Evolutionary conservation across 1,284 basidiomycete species (phyloP).

Genomic region (Moesziomyces antarcticus): DNA sequence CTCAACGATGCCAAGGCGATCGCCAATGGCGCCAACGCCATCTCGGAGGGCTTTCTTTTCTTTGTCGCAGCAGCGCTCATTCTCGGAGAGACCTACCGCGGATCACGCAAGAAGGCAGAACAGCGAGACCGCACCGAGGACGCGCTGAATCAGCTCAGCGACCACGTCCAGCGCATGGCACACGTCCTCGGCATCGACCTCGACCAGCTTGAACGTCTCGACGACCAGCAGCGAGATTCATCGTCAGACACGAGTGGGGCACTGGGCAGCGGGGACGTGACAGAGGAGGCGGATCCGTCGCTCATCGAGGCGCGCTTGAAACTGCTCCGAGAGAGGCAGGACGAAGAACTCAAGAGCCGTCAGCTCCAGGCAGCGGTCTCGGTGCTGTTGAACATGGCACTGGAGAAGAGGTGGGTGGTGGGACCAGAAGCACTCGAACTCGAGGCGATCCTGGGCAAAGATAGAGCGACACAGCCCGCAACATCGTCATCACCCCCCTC

Average conservation of each 20-base stretch:
- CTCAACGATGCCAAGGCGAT: conserved; percentile 66
- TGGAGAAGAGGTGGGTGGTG: conserved; percentile 52
- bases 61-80: conserved; percentile 63
- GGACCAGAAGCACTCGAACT: conserved; percentile 54
- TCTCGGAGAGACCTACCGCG: conserved; percentile 61
- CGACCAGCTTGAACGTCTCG: conserved; percentile 24
- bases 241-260: neutral
- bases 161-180: conserved; percentile 43
- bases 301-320: conserved; percentile 29
- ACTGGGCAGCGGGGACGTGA: conserved; percentile 11
- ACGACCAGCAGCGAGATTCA: conserved; percentile 6
- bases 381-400: conserved; percentile 53
- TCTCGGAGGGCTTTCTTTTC: conserved; percentile 65
- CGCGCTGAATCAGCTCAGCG: conserved; percentile 44
- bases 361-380: conserved; percentile 50
- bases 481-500: conserved; percentile 1
- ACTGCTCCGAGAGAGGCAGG: conserved; percentile 23
- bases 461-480: conserved; percentile 1
- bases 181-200: conserved; percentile 41
- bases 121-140: conserved; percentile 61
- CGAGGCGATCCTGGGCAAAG: conserved; percentile 45
- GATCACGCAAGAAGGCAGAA: conserved; percentile 57
- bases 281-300: conserved; percentile 44
- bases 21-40: conserved; percentile 62
- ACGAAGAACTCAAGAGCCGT: conserved; percentile 39